phyloP scores from a whole-genome alignment of 345 rosid genomes.

The Eucalyptus globulus region DNA sequence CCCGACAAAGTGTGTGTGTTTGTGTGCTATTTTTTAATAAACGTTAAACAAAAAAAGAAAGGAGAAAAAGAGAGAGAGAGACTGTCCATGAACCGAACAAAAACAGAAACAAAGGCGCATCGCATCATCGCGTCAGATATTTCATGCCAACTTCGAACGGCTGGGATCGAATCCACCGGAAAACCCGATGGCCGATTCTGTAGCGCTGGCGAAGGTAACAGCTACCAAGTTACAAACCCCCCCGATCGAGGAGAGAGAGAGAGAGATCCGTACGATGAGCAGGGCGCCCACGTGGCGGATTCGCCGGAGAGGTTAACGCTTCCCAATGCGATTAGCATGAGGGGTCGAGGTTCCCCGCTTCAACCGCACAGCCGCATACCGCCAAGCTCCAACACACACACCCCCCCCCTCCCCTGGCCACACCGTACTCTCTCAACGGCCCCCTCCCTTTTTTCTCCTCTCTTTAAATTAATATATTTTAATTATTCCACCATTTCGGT shows the following conservation, averaged over 20 bases:
- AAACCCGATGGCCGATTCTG: neutral
- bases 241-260: neutral
- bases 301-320: neutral
- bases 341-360: neutral
- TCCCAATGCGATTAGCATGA: neutral
- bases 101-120: neutral
- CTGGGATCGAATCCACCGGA: neutral
- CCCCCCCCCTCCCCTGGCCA: neutral
- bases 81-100: neutral
- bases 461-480: neutral
- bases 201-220: neutral
- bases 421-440: neutral
- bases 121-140: neutral
- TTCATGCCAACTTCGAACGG: neutral
- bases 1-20: neutral
- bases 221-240: neutral
- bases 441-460: neutral
- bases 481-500: neutral
- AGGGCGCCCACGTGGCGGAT: neutral
- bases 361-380: neutral
- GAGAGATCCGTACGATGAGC: neutral
- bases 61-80: neutral
- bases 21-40: neutral
- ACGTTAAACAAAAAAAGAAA: fast-evolving
- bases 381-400: neutral